These are phyloP conservation scores for Boletellus dicymbophilus DNA, from an alignment of 1,284 basidiomycete species.

Conservation along the genomic window DNA sequence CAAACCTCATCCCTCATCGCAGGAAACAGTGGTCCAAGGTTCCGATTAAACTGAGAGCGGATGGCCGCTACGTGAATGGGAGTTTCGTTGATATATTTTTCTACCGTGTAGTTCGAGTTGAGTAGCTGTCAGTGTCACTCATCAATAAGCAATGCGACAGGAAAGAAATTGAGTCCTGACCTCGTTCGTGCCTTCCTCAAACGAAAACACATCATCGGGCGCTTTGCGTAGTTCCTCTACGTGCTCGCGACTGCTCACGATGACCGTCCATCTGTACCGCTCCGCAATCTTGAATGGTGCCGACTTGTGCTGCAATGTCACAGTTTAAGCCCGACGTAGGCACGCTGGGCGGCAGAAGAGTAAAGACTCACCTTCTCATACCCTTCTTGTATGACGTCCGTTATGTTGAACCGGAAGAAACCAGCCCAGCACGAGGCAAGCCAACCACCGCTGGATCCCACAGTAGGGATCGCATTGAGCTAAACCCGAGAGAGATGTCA, in stretches of 20 bases:
- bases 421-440: constrained; percentile 13
- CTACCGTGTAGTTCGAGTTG: constrained; percentile 29
- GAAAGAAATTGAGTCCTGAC: constrained; percentile 23
- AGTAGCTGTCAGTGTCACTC: constrained; percentile 10
- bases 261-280: constrained; percentile 40
- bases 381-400: constrained; percentile 14
- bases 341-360: background rate
- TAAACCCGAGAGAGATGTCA: no score
- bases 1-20: constrained; percentile 34
- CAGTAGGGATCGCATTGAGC: constrained; percentile 12
- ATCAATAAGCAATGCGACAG: background rate
- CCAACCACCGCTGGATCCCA: constrained; percentile 10
- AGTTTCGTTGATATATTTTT: constrained; percentile 20
- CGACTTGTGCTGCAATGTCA: constrained; percentile 13
- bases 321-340: no score
- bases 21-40: constrained; percentile 22
- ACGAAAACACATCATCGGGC: constrained; percentile 39
- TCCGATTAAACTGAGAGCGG: constrained; percentile 32
- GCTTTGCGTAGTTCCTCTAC: constrained; percentile 43
- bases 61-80: constrained; percentile 28
- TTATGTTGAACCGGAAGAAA: constrained; percentile 4
- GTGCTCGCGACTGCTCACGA: constrained; percentile 36
- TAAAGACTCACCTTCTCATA: constrained; percentile 7
- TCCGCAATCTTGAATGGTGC: constrained; percentile 42
- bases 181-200: constrained; percentile 33